Base-by-base conservation (phyloP, 2,329 filamentous ascomycete genomes). In the Fusarium temperatum region DNA sequence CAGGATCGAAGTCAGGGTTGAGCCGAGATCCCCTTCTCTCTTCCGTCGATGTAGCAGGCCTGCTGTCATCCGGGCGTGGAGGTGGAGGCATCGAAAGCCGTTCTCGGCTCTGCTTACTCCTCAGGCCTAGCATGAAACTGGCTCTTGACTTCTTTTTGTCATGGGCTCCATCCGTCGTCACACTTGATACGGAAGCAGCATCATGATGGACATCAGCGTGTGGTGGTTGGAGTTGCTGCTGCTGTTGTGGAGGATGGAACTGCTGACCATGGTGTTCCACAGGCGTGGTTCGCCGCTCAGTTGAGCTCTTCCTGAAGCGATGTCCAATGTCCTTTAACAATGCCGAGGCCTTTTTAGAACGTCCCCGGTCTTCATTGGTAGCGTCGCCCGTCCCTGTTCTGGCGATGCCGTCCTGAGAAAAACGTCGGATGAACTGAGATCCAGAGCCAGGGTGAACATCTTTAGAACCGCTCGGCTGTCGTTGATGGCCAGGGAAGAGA, bases 271-370 rank as follows among this genome's bases (percentile, higher is more conserved):
- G 77, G 47, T 64, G 60, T 13, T 78, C 78, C 7, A 76, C 68
- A 51, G 78, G 73, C 35, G 80, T 79, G 41, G 74, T 73, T 26
- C 76, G 80, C 28, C 81, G 80, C 26, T 84, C 81, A 12, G 82
- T 80, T 5, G 78, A 80, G 12, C 77, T 77, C 10, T 81, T 80
- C 22, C 79, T 78, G 48, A 88, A 80, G 61, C 84, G 84, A 59
- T 83, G 84, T 7, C 87, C 85, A 58, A 88, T 81, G 22, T 87
- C 86, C 70, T 87, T 89, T 70, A 90, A 86, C n/a, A 89, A 78
- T 26, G 81, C 84, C 17, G 83, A 86, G 63, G 82, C 84, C 35
- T 81, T 82, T 63, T 80, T 83, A 20, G 70, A 75, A 14, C 80
- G 81, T 22, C 80, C 81, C 26, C 82, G 81, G 5, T 84, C 82